Evolutionary conservation across 306 rosid species (phyloP), one percentile per base, ranked within the genome.

Genomic region (Cucurbita argyrosperma): DNA sequence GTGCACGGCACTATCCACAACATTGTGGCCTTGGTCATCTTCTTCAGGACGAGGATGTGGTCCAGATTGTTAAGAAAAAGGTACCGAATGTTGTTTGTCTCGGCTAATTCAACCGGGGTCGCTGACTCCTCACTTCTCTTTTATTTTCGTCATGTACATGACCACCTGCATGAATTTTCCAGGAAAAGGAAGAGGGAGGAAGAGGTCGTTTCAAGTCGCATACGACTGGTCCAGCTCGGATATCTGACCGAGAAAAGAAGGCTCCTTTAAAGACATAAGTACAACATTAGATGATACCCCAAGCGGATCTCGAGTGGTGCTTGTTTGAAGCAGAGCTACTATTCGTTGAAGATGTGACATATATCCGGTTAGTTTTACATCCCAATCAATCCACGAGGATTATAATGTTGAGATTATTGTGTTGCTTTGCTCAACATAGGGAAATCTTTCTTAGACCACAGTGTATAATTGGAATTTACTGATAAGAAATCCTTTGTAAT

Each of bases 61-160:
- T 95, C 80, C 99, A 95, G 87, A 85, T 95, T 71, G 99, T 95
- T 38, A 95, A 95, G 97, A 95, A 95, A 85, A 95, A 95, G 99
- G 99, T 95, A 16, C 77, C 74, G 12, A 74, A 68, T 72, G 12
- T 65, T 23, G 47, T 15, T 76, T 18, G 7, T 16, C 76, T 54
- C 11, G 15, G 38, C 49, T 39, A 54, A 54, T 18, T 53, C 39
- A 21, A 11, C 21, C 9, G 37, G 19, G 55, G 18, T 3, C 39
- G 0, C 4, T 40, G 15, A 35, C 59, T 50, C 7, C 47, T 49
- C 59, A 19, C 18, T 18, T 50, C 63, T 55, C 21, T 19, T 51
- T 15, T 39, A 62, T 61, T 72, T 53, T 57, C 50, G 54, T 55
- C 50, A 19, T 13, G 40, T 46, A 23, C 47, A 49, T 68, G 40